A percentile compares a stretch with the other conserved stretches of the same genome.
These are phyloP conservation scores for Tillandsia fasciculata DNA, from an alignment of 176 grass and related monocot species.

Conservation along the genomic window DNA sequence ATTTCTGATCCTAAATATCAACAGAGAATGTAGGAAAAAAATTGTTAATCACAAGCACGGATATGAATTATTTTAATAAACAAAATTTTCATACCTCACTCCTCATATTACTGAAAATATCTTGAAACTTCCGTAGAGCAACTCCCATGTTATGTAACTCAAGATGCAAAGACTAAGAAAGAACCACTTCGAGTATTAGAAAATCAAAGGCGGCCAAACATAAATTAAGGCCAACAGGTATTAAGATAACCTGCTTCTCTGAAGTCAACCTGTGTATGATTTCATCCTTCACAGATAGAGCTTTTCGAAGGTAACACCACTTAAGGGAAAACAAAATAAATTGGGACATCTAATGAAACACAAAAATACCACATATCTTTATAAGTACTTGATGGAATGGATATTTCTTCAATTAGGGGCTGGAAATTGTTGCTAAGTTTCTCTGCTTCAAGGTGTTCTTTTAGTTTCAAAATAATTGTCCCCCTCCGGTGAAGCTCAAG, in stretches of 20 bases:
- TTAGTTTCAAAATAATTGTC: conserved; percentile 50
- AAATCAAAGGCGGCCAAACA: conserved; percentile 5
- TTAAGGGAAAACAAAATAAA: conserved; percentile 40
- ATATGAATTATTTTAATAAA: conserved; percentile 6
- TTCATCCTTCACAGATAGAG: conserved; percentile 58
- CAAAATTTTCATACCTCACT: conserved; percentile 18
- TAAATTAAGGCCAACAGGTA: conserved; percentile 1
- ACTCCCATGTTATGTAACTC: conserved; percentile 55
- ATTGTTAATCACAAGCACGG: conserved; percentile 6
- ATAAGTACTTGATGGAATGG: conserved; percentile 23
- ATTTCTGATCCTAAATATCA: conserved; percentile 1
- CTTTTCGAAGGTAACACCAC: conserved; percentile 55
- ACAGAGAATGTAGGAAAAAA: background rate
- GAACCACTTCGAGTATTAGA: conserved; percentile 4
- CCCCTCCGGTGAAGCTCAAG: conserved; percentile 59
- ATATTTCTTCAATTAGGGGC: conserved; percentile 74
- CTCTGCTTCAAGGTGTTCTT: conserved; percentile 43
- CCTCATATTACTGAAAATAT: conserved; percentile 16
- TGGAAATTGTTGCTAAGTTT: conserved; percentile 50
- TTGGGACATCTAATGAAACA: conserved; percentile 11
- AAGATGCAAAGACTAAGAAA: conserved; percentile 41
- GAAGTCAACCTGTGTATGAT: conserved; percentile 54
- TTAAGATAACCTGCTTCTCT: conserved; percentile 60
- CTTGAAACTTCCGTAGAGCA: conserved; percentile 29
- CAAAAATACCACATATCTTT: conserved; percentile 9